Percentiles rank a stretch among this genome's conserved stretches.
Conservation (phyloP, 306 rosid genomes). For the Cucumis melo region DNA sequence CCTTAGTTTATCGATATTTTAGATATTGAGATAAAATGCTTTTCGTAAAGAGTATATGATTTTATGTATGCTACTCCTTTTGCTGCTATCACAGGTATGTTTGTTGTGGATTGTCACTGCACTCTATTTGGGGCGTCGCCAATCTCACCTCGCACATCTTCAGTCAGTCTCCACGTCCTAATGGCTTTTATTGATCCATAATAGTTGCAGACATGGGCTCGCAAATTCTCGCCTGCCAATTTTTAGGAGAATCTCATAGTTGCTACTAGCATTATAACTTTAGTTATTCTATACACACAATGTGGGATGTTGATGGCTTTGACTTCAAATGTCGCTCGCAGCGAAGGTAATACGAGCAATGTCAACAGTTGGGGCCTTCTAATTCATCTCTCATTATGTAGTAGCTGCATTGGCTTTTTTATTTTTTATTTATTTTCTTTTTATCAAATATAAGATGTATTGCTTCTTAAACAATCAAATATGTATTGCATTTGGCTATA, state of each 20-base stretch:
- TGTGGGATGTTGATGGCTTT: background rate
- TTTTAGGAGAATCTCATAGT: background rate
- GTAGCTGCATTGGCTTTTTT: background rate
- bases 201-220: background rate
- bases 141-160: slow-evolving; percentile 47
- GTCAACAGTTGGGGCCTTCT: background rate
- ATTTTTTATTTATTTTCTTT: background rate
- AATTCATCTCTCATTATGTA: background rate
- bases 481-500: background rate
- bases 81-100: slow-evolving; percentile 46
- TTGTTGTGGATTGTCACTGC: slow-evolving; percentile 65
- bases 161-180: slow-evolving; percentile 21
- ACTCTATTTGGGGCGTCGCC: slow-evolving; percentile 67
- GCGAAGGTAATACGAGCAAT: background rate
- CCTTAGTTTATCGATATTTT: background rate
- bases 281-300: background rate
- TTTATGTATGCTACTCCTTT: background rate
- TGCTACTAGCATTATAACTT: background rate
- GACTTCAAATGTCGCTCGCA: background rate
- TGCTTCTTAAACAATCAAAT: background rate
- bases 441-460: background rate
- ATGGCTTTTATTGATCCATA: background rate
- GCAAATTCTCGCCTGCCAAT: background rate
- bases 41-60: background rate
- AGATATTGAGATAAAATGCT: background rate